Percentiles rank a stretch among this genome's conserved stretches.
Evolutionary conservation across 2,329 filamentous ascomycete genomes (phyloP).

Genomic region (Achaetomium macrosporum): DNA sequence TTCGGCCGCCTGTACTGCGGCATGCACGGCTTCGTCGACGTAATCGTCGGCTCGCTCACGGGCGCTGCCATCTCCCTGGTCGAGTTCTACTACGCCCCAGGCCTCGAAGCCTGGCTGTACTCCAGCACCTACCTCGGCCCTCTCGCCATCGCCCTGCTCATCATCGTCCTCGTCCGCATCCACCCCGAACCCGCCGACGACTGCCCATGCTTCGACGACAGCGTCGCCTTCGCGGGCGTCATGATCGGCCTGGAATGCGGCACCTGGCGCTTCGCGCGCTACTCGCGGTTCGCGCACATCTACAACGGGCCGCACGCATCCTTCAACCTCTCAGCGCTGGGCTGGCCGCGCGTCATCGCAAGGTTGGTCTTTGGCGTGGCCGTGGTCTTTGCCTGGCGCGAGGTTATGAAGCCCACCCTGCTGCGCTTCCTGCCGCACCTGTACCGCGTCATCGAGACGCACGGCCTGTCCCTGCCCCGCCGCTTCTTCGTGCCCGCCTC

Average conservation of each 20-base stretch:
- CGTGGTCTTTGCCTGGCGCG: constrained; percentile 84
- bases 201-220: constrained; percentile 95
- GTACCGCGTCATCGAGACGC: constrained; percentile 77
- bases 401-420: constrained; percentile 77
- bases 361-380: constrained; percentile 76
- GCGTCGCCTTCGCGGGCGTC: constrained; percentile 86
- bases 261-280: constrained; percentile 70
- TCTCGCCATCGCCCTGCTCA: constrained; percentile 55
- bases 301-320: constrained; percentile 46
- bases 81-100: constrained; percentile 55
- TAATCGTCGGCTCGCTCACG: constrained; percentile 71
- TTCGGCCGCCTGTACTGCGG: constrained; percentile 92
- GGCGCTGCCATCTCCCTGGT: constrained; percentile 59
- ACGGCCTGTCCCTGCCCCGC: constrained; percentile 73
- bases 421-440: constrained; percentile 74
- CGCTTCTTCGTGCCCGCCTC: constrained; percentile 88
- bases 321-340: constrained; percentile 61
- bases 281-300: constrained; percentile 41
- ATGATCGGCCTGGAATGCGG: constrained; percentile 78
- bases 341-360: constrained; percentile 55
- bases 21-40: constrained; percentile 96
- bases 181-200: constrained; percentile 96
- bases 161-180: constrained; percentile 74
- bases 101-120: constrained; percentile 66
- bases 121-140: constrained; percentile 59